Base-by-base conservation (phyloP, 805 yeast species). In the Kodamaea jinghongensis region DNA sequence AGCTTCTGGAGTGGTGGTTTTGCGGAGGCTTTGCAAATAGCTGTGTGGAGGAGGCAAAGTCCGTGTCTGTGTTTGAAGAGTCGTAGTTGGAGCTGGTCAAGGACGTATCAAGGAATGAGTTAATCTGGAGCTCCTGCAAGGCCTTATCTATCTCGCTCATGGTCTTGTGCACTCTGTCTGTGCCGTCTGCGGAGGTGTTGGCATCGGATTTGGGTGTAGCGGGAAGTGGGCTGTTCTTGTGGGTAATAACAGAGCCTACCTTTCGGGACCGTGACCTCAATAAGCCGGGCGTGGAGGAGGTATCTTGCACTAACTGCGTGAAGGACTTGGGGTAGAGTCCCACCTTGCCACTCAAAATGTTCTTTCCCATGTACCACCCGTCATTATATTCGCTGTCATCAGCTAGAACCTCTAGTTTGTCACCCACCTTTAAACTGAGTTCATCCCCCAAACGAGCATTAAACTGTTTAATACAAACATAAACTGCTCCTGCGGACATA, bases 351-450 rank as follows among this genome's bases (percentile, higher is more conserved):
- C 91, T 81, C 36, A 76, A 55, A 36, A 87, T 56, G 51, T 90
- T 90, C 44, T 79, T 81, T 3, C 96, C 96, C 73, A 86, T 84
- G 56, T 83, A 93, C 99, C 99, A 93, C 12, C 98, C 97, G 61
- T 93, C 98, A 52, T 86, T 85, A 61, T 85, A 93, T 55, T 87
- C 96, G 46, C 83, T 77, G 63, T 93, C 99, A 61, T 89, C 96
- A 31, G 95, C 87, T 15, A 93, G 78, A 6, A 93, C 87, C 58
- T 88, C 95, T 42, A 93, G 73, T 45, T 78, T 81, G 57, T 93
- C 97, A 17, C 97, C 98, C 8, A 83, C 76, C 34, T 71, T 74
- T 50, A 93, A 71, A 34, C 81, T 78, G 28, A 93, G 70, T 62
- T 93, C 99, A 63, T 93, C 99, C 17, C 87, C 96, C 46, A 90